These are phyloP conservation scores for Circinella minor DNA, from an alignment of 371 early-diverging fungal species.

Conservation along the genomic window DNA sequence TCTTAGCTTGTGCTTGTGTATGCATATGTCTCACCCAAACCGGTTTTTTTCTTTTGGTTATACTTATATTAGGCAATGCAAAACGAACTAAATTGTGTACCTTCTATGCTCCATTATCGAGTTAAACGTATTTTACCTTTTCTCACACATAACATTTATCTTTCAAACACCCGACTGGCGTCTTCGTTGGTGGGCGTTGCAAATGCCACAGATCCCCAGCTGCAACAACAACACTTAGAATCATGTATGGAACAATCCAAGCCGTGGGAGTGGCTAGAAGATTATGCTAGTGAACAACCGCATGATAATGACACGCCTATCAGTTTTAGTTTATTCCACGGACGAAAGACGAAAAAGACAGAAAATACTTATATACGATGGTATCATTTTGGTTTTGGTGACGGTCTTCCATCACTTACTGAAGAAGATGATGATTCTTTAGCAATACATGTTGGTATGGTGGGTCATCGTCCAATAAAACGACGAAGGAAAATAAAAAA, in stretches of 20 bases:
- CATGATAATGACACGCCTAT: constrained; percentile 56
- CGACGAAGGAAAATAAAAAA: neutral
- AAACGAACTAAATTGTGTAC: constrained; percentile 47
- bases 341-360: constrained; percentile 35
- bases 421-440: constrained; percentile 13
- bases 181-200: constrained; percentile 32
- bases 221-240: constrained; percentile 48
- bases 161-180: constrained; percentile 44
- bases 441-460: constrained; percentile 12
- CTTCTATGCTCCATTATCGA: constrained; percentile 58
- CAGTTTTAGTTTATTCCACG: constrained; percentile 41
- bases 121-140: constrained; percentile 66
- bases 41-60: neutral
- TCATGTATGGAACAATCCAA: constrained; percentile 51
- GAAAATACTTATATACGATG: constrained; percentile 48
- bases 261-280: constrained; percentile 73
- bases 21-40: constrained; percentile 3
- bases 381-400: constrained; percentile 50
- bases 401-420: constrained; percentile 1
- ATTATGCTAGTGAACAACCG: constrained; percentile 51
- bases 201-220: constrained; percentile 33
- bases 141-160: constrained; percentile 62
- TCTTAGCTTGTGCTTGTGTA: neutral
- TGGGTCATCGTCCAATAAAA: constrained; percentile 7
- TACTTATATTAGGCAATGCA: constrained; percentile 35